A percentile compares a stretch with the other conserved stretches of the same genome.
phyloP scores from a whole-genome alignment of 441 rosid genomes.

The Gossypium aridum region DNA sequence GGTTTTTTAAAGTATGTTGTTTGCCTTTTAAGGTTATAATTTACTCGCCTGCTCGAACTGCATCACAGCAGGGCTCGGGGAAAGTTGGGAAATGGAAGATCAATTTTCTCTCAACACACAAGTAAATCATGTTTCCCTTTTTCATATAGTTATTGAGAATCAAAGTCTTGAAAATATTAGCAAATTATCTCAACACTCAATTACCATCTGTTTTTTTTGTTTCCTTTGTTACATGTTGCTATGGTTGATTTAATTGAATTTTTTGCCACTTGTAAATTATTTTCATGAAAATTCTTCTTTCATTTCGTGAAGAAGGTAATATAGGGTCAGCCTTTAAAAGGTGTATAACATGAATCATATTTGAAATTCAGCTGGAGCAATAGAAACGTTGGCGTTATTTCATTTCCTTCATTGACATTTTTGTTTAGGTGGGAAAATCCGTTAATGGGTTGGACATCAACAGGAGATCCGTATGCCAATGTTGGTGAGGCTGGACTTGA shows the following conservation, averaged over 20 bases:
- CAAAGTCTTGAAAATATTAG: not conserved
- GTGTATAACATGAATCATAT: not conserved
- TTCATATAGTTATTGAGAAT: not conserved
- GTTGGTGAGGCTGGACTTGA: conserved; percentile 75
- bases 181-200: not conserved
- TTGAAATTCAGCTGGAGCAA: too few relatives aligned
- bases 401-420: not conserved
- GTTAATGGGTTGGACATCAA: conserved; percentile 96
- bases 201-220: not conserved
- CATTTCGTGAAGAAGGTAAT: not conserved
- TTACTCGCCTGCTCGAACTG: conserved; percentile 83
- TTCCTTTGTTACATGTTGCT: not conserved
- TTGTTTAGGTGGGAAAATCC: conserved; percentile 88
- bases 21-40: conserved; percentile 49
- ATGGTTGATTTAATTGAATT: not conserved
- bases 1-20: not conserved
- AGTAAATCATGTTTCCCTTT: conserved; percentile 31
- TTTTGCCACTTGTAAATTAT: not conserved
- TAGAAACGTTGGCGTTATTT: not conserved
- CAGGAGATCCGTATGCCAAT: conserved; percentile 92
- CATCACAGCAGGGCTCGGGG: conserved; percentile 88
- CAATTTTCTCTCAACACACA: conserved; percentile 72
- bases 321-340: not conserved
- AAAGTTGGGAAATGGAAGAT: conserved; percentile 85
- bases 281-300: not conserved